Evolutionary conservation across 345 rosid genomes (phyloP), one percentile per base, ranked within the genome.

Genomic region (Mallotus nudiflorus): DNA sequence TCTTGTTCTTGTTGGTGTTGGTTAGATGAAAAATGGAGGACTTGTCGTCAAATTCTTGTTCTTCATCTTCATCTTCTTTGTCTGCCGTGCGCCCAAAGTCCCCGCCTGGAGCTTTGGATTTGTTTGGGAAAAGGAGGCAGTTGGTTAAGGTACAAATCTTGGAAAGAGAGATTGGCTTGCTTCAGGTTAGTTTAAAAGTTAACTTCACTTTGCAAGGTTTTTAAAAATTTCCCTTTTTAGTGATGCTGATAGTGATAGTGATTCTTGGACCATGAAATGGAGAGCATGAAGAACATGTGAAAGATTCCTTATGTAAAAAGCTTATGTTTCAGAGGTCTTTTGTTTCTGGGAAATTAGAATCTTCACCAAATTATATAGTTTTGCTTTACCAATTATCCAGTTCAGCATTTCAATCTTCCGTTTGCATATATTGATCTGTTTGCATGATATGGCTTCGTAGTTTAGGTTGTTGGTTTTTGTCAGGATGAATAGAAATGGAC

Each of bases 81-180:
- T 45, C 71, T 58, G 66, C 70, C 62, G 33, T 62, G 29, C 33
- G 78, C 66, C 85, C 84, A 8, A 73, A 77, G 79, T 83, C 82
- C 1, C 88, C 83, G 4, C 78, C 85, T 31, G 78, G 69, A 18
- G 65, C 73, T 54, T 53, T 80, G 18, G 84, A 85, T 74, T 71
- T 83, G 81, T 85, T 70, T 28, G 84, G 84, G 1, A 85, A 74
- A 73, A 71, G 85, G 70, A 61, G 78, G 67, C 85, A 81, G 73
- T 45, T 81, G 75, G 69, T 80, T 37, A 81, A 82, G 48, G 77
- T 83, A 58, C 84, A 81, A 72, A 73, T 77, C 64, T 78, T 83
- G 73, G 87, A 83, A 72, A 75, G 79, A 68, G 89, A 85, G 73
- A 77, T 83, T 77, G 77, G 65, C 27, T 35, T 72, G 70, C 84